Evolutionary conservation across 1,284 basidiomycete species (phyloP).

Genomic region (Moniliophthora roreri): DNA sequence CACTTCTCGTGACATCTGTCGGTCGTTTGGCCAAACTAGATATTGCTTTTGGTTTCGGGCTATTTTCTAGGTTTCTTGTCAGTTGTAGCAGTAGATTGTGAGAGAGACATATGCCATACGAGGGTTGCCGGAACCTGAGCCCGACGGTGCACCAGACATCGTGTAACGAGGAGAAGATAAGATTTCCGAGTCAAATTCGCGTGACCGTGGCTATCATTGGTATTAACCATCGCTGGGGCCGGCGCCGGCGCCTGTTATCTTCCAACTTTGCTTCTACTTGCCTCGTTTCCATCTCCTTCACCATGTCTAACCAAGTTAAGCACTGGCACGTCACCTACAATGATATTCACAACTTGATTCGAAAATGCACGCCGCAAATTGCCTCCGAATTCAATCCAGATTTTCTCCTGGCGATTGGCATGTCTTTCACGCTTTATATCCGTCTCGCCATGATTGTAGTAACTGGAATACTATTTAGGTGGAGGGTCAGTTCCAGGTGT

Average conservation of each 20-base stretch:
- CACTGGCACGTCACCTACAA: conserved; percentile 80
- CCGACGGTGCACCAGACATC: conserved; percentile 17
- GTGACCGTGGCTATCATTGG: not conserved
- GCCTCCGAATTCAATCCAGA: conserved; percentile 73
- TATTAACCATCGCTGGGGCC: not conserved
- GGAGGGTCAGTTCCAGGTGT: conserved; percentile 64
- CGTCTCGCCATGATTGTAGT: conserved; percentile 11
- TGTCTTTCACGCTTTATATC: conserved; percentile 20
- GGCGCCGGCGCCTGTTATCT: too few relatives aligned
- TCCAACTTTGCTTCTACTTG: not conserved
- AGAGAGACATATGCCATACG: conserved; percentile 1
- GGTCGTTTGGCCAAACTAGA: conserved; percentile 72
- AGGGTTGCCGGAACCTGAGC: not conserved
- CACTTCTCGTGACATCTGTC: conserved; percentile 67
- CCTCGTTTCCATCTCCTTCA: conserved; percentile 9
- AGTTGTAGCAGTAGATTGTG: conserved; percentile 1
- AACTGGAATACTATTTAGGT: conserved; percentile 38
- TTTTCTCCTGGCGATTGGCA: conserved; percentile 80
- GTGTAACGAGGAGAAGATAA: not conserved
- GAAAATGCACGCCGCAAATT: conserved; percentile 58
- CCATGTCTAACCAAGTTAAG: conserved; percentile 46
- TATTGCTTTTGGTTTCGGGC: conserved; percentile 53
- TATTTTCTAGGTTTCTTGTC: conserved; percentile 17
- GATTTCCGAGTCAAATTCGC: too few relatives aligned
- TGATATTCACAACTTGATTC: conserved; percentile 81